These are phyloP conservation scores for Penicillium aurantiogriseum DNA, from an alignment of 2,329 filamentous ascomycete species.

Conservation along the genomic window DNA sequence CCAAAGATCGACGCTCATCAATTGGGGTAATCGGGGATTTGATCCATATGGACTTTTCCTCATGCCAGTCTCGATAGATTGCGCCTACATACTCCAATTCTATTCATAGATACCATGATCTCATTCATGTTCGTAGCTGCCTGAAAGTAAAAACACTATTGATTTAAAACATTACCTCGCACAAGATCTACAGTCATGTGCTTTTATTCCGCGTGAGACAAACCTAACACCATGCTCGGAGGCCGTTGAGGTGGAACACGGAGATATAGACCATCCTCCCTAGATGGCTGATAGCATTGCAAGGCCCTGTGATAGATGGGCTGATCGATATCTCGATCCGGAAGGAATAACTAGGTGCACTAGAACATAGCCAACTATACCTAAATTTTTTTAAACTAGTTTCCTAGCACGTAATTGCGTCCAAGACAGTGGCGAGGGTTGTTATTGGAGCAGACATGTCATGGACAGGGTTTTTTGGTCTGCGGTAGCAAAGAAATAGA, in stretches of 20 bases:
- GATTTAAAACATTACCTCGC: background rate
- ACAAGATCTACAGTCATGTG: conserved; percentile 1
- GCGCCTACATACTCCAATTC: background rate
- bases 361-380: background rate
- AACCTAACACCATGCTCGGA: conserved; percentile 1
- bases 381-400: background rate
- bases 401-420: background rate
- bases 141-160: background rate
- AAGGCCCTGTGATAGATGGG: background rate
- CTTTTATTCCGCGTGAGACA: background rate
- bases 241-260: conserved; percentile 23
- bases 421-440: background rate
- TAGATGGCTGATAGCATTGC: background rate
- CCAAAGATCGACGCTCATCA: background rate
- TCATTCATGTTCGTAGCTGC: too few species aligned
- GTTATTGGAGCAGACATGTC: background rate
- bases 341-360: background rate
- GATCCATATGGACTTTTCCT: background rate
- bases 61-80: background rate
- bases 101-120: background rate
- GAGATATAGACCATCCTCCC: conserved; percentile 1
- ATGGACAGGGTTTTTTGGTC: background rate
- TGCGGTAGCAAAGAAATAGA: background rate
- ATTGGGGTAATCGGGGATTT: background rate
- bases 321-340: background rate